These are phyloP conservation scores for Teunomyces kruisii DNA, from an alignment of 805 yeast genomes.

Conservation along the genomic window DNA sequence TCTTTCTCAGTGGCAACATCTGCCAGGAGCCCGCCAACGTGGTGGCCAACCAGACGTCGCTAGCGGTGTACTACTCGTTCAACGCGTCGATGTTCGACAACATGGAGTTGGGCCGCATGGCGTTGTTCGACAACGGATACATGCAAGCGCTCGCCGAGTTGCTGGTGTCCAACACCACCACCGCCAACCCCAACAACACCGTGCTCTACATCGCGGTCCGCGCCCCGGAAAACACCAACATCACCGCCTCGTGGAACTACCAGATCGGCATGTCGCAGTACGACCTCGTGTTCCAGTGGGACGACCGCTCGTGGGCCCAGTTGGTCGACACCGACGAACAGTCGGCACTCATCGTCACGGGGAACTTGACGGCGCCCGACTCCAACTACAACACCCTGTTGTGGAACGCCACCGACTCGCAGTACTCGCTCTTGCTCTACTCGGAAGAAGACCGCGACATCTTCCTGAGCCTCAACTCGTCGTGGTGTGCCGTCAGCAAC, in stretches of 20 bases:
- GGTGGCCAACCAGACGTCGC: slow-evolving; percentile 21
- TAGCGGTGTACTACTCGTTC: slow-evolving; percentile 41
- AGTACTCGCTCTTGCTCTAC: slow-evolving; percentile 48
- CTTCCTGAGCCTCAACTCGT: slow-evolving; percentile 43
- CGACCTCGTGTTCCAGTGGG: slow-evolving; percentile 71
- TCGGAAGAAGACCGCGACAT: slow-evolving; percentile 36
- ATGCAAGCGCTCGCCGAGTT: slow-evolving; percentile 40
- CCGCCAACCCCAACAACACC: slow-evolving; percentile 11
- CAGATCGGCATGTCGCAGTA: slow-evolving; percentile 65
- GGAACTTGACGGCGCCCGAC: slow-evolving; percentile 36
- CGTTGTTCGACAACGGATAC: slow-evolving; percentile 32
- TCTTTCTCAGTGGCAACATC: slow-evolving; percentile 52
- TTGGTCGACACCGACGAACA: slow-evolving; percentile 70
- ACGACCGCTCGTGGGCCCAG: slow-evolving; percentile 50
- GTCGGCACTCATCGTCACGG: slow-evolving; percentile 66
- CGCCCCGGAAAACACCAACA: slow-evolving; percentile 41
- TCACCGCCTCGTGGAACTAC: slow-evolving; percentile 53
- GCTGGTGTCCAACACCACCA: slow-evolving; percentile 15
- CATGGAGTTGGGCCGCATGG: slow-evolving; percentile 29
- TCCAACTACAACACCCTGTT: slow-evolving; percentile 1
- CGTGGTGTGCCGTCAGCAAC: slow-evolving; percentile 71
- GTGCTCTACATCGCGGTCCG: slow-evolving; percentile 38
- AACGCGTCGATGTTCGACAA: slow-evolving; percentile 32
- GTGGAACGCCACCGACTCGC: slow-evolving; percentile 26
- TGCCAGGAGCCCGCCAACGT: slow-evolving; percentile 32